phyloP scores from a whole-genome alignment of 768 basidiomycete genomes.

The Serendipita sp. region DNA sequence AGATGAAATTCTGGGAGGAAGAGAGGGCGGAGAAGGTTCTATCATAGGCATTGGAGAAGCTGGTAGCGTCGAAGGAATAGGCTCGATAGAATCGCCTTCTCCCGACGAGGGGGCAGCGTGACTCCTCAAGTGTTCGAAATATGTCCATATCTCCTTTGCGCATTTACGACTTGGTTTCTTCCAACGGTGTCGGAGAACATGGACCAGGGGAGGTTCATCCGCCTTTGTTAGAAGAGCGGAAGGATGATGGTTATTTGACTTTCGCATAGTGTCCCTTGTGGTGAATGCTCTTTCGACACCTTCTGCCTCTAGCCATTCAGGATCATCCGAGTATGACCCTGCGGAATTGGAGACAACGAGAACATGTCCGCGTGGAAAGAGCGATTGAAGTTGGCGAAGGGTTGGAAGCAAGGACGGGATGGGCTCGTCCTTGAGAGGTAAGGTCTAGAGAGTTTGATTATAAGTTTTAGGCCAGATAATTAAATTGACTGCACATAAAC shows the following conservation, averaged over 20 bases:
- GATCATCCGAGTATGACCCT: constrained; percentile 52
- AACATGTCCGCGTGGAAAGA: constrained; percentile 65
- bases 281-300: constrained; percentile 3
- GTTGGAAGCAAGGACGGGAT: constrained; percentile 30
- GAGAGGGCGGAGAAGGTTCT: not conserved
- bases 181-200: constrained; percentile 60
- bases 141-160: constrained; percentile 47
- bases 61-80: not conserved
- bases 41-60: not conserved
- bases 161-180: constrained; percentile 75
- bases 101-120: not conserved
- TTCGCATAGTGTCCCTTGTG: not conserved
- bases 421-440: constrained; percentile 58
- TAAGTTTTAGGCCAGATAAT: not conserved
- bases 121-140: constrained; percentile 33
- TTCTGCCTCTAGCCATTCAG: constrained; percentile 65
- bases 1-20: constrained; percentile 10
- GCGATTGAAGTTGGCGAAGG: constrained; percentile 9
- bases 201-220: constrained; percentile 23
- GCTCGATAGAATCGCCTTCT: not conserved
- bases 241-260: not conserved
- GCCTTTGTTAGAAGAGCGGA: no score
- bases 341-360: constrained; percentile 92
- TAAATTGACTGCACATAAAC: not conserved
- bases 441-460: constrained; percentile 35